A percentile compares a stretch with the other conserved stretches of the same genome.
Evolutionary conservation across 1,284 basidiomycete species (phyloP).

Genomic region (Farysia itapuensis): DNA sequence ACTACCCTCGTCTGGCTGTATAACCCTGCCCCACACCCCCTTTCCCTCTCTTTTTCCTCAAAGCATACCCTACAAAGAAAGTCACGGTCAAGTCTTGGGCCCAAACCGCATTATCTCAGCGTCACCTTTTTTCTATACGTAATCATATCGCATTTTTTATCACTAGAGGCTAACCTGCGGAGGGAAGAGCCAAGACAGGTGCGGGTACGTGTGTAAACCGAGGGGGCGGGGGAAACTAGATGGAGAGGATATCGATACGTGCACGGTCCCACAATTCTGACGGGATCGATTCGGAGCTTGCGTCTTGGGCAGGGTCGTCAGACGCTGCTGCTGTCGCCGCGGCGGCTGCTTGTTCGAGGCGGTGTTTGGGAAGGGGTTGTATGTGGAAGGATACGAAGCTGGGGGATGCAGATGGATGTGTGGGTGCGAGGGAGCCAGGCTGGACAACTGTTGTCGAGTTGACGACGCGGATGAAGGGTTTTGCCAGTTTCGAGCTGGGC

Average conservation of each 20-base stretch:
- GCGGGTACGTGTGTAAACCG: background rate
- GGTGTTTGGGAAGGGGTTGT: slow-evolving; percentile 2
- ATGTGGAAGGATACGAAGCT: slow-evolving; percentile 17
- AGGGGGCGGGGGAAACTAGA: slow-evolving; percentile 2
- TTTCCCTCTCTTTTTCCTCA: background rate
- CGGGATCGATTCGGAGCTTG: slow-evolving; percentile 19
- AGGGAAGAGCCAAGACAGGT: background rate
- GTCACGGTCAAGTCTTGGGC: background rate
- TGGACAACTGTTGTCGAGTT: slow-evolving; percentile 72
- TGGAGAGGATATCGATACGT: slow-evolving; percentile 32
- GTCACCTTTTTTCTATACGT: background rate
- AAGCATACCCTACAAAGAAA: background rate
- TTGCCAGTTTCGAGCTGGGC: slow-evolving; percentile 65
- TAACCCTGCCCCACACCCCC: too few relatives aligned
- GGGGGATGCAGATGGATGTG: background rate
- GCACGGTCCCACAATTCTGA: slow-evolving; percentile 33
- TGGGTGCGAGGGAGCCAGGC: slow-evolving; percentile 60
- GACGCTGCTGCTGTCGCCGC: too few relatives aligned
- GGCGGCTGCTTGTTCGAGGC: slow-evolving; percentile 1
- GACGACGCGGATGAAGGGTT: slow-evolving; percentile 64
- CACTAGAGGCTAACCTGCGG: background rate
- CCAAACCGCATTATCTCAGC: background rate
- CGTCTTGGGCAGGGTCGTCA: background rate
- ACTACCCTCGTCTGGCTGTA: background rate
- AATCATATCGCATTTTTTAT: background rate